phyloP scores from a whole-genome alignment of 805 yeast genomes.

The Spathaspora boniae region DNA sequence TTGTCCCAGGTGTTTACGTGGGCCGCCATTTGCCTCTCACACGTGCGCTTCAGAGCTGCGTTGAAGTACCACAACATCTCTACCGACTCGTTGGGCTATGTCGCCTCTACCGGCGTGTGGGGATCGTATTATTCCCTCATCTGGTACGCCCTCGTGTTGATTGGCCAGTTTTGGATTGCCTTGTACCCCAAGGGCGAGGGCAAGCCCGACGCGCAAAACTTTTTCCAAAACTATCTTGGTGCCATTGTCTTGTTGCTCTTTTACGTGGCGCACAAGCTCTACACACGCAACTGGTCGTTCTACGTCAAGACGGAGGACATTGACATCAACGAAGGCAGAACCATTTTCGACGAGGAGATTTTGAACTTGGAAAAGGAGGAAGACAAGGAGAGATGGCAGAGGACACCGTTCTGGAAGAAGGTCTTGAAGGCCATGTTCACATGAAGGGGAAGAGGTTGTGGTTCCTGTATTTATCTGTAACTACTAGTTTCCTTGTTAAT shows the following conservation, averaged over 20 bases:
- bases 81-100: slow-evolving; percentile 28
- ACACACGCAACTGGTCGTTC: slow-evolving; percentile 27
- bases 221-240: slow-evolving; percentile 34
- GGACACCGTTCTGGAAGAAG: slow-evolving; percentile 17
- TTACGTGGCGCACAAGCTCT: slow-evolving; percentile 32
- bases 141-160: slow-evolving; percentile 30
- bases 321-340: slow-evolving; percentile 28
- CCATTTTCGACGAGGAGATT: slow-evolving; percentile 33
- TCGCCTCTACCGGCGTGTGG: slow-evolving; percentile 36
- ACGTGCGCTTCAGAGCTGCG: slow-evolving; percentile 38
- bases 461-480: neutral
- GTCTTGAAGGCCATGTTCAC: slow-evolving; percentile 12
- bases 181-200: slow-evolving; percentile 34
- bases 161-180: slow-evolving; percentile 45
- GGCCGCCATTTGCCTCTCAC: slow-evolving; percentile 39
- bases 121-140: slow-evolving; percentile 36
- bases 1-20: slow-evolving; percentile 42
- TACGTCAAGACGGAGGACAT: slow-evolving; percentile 25
- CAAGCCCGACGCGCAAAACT: slow-evolving; percentile 23
- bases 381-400: slow-evolving; percentile 17
- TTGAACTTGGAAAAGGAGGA: slow-evolving; percentile 27
- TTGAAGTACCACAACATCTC: slow-evolving; percentile 29
- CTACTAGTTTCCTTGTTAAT: slow-evolving; percentile 3
- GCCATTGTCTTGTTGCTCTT: slow-evolving; percentile 28
- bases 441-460: slow-evolving; percentile 3